These are phyloP conservation scores for Chaetoceros muelleri DNA, from an alignment of 108 stramenopile genomes.

Conservation along the genomic window DNA sequence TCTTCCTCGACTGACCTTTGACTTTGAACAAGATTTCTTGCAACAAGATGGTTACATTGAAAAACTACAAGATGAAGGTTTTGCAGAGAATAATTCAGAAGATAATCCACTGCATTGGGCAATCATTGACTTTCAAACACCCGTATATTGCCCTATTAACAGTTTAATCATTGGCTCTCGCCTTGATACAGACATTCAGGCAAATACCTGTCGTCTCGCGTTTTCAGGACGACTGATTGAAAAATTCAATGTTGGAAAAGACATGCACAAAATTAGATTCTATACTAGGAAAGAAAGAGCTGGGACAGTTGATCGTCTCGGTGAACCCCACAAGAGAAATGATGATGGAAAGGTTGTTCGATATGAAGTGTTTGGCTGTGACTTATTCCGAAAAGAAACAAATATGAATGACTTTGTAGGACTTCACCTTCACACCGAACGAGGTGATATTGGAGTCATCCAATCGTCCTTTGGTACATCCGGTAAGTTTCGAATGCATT, in stretches of 20 bases:
- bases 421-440: constrained; percentile 63
- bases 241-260: constrained; percentile 33
- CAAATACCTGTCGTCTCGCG: constrained; percentile 78
- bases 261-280: constrained; percentile 35
- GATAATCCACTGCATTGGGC: constrained; percentile 84
- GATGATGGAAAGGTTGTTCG: constrained; percentile 65
- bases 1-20: constrained; percentile 60
- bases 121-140: constrained; percentile 80
- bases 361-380: constrained; percentile 76
- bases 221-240: constrained; percentile 84
- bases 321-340: constrained; percentile 63
- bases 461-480: constrained; percentile 81
- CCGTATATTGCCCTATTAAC: constrained; percentile 80
- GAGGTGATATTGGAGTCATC: constrained; percentile 71
- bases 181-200: constrained; percentile 66
- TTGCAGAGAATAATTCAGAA: background rate
- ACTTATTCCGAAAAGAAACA: constrained; percentile 87
- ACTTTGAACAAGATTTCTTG: constrained; percentile 72
- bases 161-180: constrained; percentile 87
- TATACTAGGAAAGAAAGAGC: constrained; percentile 72
- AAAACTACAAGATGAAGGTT: constrained; percentile 19
- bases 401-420: constrained; percentile 82
- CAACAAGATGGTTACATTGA: constrained; percentile 73
- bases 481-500: constrained; percentile 85
- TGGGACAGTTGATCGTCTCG: constrained; percentile 49